Evolutionary conservation across 164 flowering plant genomes (phyloP).

Genomic region (Liriodendron chinense): DNA sequence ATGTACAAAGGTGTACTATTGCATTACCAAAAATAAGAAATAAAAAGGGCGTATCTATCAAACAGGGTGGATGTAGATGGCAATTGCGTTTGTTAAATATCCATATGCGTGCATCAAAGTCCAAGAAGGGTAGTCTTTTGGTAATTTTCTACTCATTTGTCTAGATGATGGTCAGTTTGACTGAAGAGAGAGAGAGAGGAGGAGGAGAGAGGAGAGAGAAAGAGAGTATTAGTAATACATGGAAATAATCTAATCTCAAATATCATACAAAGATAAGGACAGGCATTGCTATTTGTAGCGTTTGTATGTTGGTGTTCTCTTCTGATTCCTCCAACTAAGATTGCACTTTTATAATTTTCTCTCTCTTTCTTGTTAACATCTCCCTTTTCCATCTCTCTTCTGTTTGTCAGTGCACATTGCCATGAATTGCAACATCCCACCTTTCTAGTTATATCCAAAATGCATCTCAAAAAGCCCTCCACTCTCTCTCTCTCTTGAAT

Average conservation of each 20-base stretch:
- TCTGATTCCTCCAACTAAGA: constrained; percentile 25
- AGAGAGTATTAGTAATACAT: background rate
- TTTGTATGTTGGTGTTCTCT: constrained; percentile 22
- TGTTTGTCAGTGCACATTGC: constrained; percentile 3
- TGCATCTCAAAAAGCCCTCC: background rate
- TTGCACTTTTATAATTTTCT: background rate
- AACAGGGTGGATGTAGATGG: too few relatives aligned
- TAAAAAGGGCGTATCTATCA: too few relatives aligned
- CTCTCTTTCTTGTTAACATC: constrained; percentile 1
- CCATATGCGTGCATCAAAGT: background rate
- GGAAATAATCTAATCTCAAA: constrained; percentile 10
- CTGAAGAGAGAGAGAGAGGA: background rate
- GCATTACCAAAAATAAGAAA: too few relatives aligned
- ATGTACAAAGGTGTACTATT: too few relatives aligned
- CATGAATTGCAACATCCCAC: constrained; percentile 7
- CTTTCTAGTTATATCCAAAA: constrained; percentile 2
- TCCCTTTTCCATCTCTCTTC: background rate
- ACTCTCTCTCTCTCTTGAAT: background rate
- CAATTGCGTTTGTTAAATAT: too few relatives aligned
- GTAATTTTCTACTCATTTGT: background rate
- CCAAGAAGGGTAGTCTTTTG: background rate
- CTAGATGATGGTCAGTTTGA: background rate
- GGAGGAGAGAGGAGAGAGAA: background rate
- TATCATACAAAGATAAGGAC: constrained; percentile 31
- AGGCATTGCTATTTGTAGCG: constrained; percentile 18